Evolutionary conservation across 441 rosid species (phyloP).

Genomic region (Daphne laureola): DNA sequence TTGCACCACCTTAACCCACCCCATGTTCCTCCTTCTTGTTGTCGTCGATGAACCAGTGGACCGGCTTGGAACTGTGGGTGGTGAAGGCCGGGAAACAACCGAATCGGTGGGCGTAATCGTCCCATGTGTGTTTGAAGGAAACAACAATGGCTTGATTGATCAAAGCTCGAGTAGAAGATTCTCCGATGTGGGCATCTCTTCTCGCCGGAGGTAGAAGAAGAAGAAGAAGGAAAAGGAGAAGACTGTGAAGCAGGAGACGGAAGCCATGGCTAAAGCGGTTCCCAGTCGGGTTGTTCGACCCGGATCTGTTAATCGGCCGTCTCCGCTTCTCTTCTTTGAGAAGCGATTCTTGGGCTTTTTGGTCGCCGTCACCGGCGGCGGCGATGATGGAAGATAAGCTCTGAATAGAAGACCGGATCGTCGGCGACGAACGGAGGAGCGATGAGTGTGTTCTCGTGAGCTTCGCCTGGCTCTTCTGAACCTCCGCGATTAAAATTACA

Average conservation of each 20-base stretch:
- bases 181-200: slow-evolving; percentile 70
- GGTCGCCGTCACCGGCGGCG: slow-evolving; percentile 24
- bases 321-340: slow-evolving; percentile 34
- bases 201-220: slow-evolving; percentile 43
- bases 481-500: too few relatives aligned
- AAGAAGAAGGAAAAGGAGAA: slow-evolving; percentile 34
- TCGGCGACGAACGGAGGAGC: slow-evolving; percentile 74
- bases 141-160: slow-evolving; percentile 33
- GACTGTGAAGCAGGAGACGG: slow-evolving; percentile 37
- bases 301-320: slow-evolving; percentile 26
- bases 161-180: slow-evolving; percentile 51
- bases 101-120: slow-evolving; percentile 28
- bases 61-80: slow-evolving; percentile 32
- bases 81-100: slow-evolving; percentile 25
- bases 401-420: slow-evolving; percentile 77
- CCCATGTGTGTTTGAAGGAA: slow-evolving; percentile 37
- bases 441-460: slow-evolving; percentile 74
- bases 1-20: too few relatives aligned
- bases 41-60: slow-evolving; percentile 81
- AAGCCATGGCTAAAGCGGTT: slow-evolving; percentile 44
- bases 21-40: slow-evolving; percentile 10
- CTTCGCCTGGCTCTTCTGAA: slow-evolving; percentile 52
- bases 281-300: slow-evolving; percentile 41
- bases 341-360: slow-evolving; percentile 25
- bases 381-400: slow-evolving; percentile 62